Conservation (phyloP, 2,329 filamentous ascomycete species). For the Trichoderma lentiforme region DNA sequence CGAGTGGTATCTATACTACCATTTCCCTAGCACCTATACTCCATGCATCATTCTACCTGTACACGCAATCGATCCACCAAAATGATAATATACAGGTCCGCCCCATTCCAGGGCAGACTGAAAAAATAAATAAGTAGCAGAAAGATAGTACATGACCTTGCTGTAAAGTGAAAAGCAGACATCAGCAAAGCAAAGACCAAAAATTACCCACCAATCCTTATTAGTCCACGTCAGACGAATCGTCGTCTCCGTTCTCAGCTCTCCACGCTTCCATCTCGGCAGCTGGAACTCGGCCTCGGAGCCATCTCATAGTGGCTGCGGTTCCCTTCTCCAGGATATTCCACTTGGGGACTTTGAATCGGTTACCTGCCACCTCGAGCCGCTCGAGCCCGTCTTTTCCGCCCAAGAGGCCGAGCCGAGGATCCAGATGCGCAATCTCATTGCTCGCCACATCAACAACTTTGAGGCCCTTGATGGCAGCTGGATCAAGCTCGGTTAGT, state of each 20-base stretch:
- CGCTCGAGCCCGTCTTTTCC: constrained; percentile 57
- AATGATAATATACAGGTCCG: constrained; percentile 1
- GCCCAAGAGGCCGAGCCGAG: constrained; percentile 73
- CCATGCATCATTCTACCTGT: neutral
- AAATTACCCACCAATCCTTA: neutral
- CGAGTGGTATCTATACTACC: neutral
- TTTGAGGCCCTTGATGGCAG: constrained; percentile 69
- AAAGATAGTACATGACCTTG: neutral
- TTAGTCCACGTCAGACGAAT: constrained; percentile 25
- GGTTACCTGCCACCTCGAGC: constrained; percentile 78
- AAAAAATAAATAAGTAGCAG: constrained; percentile 5
- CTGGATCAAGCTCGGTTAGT: constrained; percentile 68
- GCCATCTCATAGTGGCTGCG: constrained; percentile 76
- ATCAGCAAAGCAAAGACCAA: neutral
- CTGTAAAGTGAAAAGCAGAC: neutral
- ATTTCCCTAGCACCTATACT: neutral
- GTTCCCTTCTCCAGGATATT: constrained; percentile 84
- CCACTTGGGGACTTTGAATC: constrained; percentile 82
- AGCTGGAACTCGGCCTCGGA: constrained; percentile 70
- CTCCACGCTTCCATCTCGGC: constrained; percentile 58
- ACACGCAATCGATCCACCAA: neutral
- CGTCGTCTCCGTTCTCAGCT: constrained; percentile 41
- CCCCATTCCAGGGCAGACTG: neutral
- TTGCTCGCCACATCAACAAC: constrained; percentile 81
- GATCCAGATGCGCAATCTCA: constrained; percentile 76